Conservation (phyloP, 208 protist species). For the Angomonas ambiguus region DNA sequence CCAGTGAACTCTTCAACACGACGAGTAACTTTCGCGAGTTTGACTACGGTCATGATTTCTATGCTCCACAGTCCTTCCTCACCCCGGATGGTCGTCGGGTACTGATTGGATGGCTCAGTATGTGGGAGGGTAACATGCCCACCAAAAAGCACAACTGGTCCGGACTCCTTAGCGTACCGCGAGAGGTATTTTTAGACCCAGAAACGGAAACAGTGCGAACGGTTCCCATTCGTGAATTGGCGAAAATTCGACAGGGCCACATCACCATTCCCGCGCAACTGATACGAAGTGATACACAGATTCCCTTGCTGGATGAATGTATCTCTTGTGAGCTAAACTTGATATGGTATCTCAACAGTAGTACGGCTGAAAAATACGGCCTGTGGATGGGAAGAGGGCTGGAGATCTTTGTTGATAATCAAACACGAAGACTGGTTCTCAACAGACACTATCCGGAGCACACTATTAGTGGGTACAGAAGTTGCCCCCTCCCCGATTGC, state of each 20-base stretch:
- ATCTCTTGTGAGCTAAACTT: constrained; percentile 36
- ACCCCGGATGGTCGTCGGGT: constrained; percentile 33
- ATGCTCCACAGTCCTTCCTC: constrained; percentile 33
- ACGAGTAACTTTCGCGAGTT: constrained; percentile 33
- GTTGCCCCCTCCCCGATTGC: constrained; percentile 27
- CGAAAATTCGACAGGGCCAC: constrained; percentile 27
- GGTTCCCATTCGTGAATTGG: constrained; percentile 34
- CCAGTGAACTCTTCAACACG: constrained; percentile 28
- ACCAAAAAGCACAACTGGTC: constrained; percentile 48
- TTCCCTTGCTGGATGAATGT: constrained; percentile 29
- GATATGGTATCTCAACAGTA: constrained; percentile 26
- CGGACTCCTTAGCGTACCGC: constrained; percentile 39
- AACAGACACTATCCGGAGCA: constrained; percentile 55
- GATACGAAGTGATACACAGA: constrained; percentile 27
- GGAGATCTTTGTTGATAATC: constrained; percentile 43
- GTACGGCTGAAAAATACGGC: constrained; percentile 53
- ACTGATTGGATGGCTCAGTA: constrained; percentile 46
- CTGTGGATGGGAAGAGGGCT: constrained; percentile 47
- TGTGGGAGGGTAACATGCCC: constrained; percentile 54
- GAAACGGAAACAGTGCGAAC: constrained; percentile 24
- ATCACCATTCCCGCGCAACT: constrained; percentile 23
- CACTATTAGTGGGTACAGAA: constrained; percentile 48
- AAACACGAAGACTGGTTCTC: constrained; percentile 30
- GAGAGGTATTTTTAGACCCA: constrained; percentile 34
- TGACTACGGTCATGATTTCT: constrained; percentile 49